Percentiles rank a stretch among this genome's conserved stretches.
Conservation (phyloP, 371 early-diverging fungal species). For the Syncephalastrum monosporum region DNA sequence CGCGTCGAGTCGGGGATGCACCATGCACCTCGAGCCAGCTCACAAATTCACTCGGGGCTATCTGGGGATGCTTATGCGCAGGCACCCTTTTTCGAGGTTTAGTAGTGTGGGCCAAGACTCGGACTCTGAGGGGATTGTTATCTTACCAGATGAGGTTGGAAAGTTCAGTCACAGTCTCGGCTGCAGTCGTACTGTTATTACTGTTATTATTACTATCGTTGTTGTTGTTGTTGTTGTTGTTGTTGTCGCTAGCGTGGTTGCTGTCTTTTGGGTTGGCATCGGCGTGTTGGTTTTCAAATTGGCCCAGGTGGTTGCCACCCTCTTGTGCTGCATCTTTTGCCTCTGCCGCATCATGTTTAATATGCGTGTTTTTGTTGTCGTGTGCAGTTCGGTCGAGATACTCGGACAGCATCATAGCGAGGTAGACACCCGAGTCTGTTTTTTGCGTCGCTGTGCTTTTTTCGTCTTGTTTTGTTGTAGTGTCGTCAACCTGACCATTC, state of each 20-base stretch:
- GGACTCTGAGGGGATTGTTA: background rate
- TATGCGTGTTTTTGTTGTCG: background rate
- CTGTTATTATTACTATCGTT: background rate
- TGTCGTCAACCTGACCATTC: too few species aligned
- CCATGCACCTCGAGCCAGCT: constrained; percentile 23
- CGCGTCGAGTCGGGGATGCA: constrained; percentile 35
- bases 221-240: background rate
- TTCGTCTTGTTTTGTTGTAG: background rate
- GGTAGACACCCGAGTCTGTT: constrained; percentile 20
- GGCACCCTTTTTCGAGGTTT: constrained; percentile 19
- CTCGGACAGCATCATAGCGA: constrained; percentile 21
- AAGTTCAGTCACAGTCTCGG: constrained; percentile 9
- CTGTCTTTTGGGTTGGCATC: too few species aligned
- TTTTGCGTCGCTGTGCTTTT: constrained; percentile 4
- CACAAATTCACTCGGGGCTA: constrained; percentile 28
- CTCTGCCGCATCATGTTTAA: too few species aligned
- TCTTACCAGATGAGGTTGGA: constrained; percentile 19
- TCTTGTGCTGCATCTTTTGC: too few species aligned
- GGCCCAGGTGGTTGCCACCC: too few species aligned
- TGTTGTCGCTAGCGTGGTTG: background rate
- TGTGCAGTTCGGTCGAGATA: constrained; percentile 14
- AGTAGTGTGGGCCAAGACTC: background rate
- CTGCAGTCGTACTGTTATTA: constrained; percentile 1
- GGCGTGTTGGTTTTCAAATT: too few species aligned
- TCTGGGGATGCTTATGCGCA: constrained; percentile 27